These are phyloP conservation scores for Hymenoscyphus fructigenus DNA, from an alignment of 2,329 filamentous ascomycete genomes.

Conservation along the genomic window DNA sequence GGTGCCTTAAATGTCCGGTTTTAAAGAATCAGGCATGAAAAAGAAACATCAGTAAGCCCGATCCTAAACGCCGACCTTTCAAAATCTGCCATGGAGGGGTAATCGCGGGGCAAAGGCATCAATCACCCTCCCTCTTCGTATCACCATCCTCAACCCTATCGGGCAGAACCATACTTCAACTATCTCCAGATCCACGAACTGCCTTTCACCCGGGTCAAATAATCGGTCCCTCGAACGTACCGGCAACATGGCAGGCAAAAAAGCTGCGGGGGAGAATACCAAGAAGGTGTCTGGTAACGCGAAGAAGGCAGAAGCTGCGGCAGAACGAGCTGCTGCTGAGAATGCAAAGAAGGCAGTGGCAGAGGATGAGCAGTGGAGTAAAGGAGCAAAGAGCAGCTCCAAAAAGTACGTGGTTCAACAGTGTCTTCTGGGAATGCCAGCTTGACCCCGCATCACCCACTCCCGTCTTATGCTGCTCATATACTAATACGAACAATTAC, in stretches of 20 bases:
- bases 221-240: background rate
- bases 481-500: conserved; percentile 18
- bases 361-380: conserved; percentile 77
- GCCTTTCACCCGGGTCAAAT: background rate
- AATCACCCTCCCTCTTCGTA: background rate
- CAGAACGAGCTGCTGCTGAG: conserved; percentile 71
- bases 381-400: conserved; percentile 78
- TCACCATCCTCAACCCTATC: background rate
- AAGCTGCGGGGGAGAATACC: conserved; percentile 69
- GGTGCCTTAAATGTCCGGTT: background rate
- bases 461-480: conserved; percentile 6
- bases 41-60: background rate
- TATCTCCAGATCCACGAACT: background rate
- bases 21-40: background rate
- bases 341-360: conserved; percentile 63
- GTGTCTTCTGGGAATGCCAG: conserved; percentile 7
- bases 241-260: conserved; percentile 66
- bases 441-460: conserved; percentile 18
- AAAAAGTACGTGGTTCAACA: conserved; percentile 70
- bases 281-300: conserved; percentile 92
- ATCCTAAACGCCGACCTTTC: background rate
- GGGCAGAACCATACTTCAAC: background rate
- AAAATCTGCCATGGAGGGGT: background rate
- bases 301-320: conserved; percentile 85
- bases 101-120: background rate